Evolutionary conservation across 2,329 filamentous ascomycete genomes (phyloP), one percentile per base, ranked within the genome.

Genomic region (Trichophyton schoenleinii): DNA sequence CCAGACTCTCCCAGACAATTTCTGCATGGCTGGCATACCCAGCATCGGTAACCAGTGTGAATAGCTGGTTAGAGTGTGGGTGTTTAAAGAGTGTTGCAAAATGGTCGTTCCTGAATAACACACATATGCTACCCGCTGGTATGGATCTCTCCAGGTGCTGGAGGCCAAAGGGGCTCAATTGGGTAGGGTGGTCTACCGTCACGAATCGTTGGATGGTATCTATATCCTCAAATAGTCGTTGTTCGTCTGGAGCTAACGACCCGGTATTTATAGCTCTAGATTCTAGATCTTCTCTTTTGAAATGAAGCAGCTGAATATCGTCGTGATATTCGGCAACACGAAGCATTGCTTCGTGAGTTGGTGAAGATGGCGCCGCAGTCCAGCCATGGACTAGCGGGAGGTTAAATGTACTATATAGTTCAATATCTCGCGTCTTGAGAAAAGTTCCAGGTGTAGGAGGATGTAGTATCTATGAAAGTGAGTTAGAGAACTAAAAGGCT

Each of bases 91-190:
- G 74, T 0, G 92, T 97, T 48, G 90, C 91, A 70, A 99, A 99
- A 71, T 99, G 94, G 70, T 99, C 92, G 68, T 99, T 99, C 28
- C 94, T 84, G 77, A 99, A 99, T 1, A 99, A 75, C 58, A 99
- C 97, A 0, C 89, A 89, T 64, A 96, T 83, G 0, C 87, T 84
- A 1, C 91, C 92, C 0, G 90, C 87, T 11, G 81, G 77, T 62
- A 96, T 80, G 4, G 82, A 85, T 58, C 83, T 82, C 0, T 81
- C 81, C 44, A 97, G 85, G 1, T 88, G 83, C 44, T 88, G 82
- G 1, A 99, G 79, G 0, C 94, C 94, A 72, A 87, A 87, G 0
- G 83, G 78, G 0, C 94, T 96, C 22, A 99, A 78, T 68, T 99
- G 94, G 0, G 94, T 97, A 0, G 90, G 87, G 63, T 89, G 91